Evolutionary conservation across 2,329 filamentous ascomycete species (phyloP).

Genomic region (Sphaerulina musiva): DNA sequence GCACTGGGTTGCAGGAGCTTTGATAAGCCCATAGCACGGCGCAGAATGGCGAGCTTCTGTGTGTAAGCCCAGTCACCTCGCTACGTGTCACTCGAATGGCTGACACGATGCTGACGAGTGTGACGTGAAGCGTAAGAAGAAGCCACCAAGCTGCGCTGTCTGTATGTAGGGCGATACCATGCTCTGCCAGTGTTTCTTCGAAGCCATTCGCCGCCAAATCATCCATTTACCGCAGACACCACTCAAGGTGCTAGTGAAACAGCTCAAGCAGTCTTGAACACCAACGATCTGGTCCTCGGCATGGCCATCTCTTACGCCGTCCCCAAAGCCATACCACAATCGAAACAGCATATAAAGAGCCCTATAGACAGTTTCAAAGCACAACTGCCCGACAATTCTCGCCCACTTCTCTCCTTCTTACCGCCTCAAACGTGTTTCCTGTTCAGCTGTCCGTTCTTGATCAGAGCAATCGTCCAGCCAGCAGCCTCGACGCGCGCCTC

Average conservation of each 20-base stretch:
- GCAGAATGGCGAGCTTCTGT: conserved; percentile 37
- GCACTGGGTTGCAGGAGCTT: conserved; percentile 28
- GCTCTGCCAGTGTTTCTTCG: conserved; percentile 20
- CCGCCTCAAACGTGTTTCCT: conserved; percentile 30
- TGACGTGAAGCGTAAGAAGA: conserved; percentile 31
- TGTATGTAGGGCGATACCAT: conserved; percentile 40
- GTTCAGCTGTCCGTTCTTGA: conserved; percentile 53
- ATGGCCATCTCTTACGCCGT: conserved; percentile 29
- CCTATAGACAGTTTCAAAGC: conserved; percentile 46
- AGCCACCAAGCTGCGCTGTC: conserved; percentile 33
- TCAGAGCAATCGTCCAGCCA: conserved; percentile 67
- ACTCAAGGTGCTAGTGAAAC: conserved; percentile 31
- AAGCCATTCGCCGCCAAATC: conserved; percentile 8
- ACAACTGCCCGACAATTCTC: conserved; percentile 47
- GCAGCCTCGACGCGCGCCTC: conserved; percentile 68
- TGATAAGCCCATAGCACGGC: conserved; percentile 23
- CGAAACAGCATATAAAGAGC: conserved; percentile 32
- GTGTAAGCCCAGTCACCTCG: conserved; percentile 48
- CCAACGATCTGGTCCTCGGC: conserved; percentile 31
- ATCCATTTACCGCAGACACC: conserved; percentile 24
- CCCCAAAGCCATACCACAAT: conserved; percentile 14
- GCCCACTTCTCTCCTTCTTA: conserved; percentile 42
- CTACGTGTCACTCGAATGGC: conserved; percentile 37
- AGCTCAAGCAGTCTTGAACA: conserved; percentile 21
- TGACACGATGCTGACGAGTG: conserved; percentile 55